Base-by-base conservation (phyloP, 805 yeast genomes). In the Yarrowia keelungensis region DNA sequence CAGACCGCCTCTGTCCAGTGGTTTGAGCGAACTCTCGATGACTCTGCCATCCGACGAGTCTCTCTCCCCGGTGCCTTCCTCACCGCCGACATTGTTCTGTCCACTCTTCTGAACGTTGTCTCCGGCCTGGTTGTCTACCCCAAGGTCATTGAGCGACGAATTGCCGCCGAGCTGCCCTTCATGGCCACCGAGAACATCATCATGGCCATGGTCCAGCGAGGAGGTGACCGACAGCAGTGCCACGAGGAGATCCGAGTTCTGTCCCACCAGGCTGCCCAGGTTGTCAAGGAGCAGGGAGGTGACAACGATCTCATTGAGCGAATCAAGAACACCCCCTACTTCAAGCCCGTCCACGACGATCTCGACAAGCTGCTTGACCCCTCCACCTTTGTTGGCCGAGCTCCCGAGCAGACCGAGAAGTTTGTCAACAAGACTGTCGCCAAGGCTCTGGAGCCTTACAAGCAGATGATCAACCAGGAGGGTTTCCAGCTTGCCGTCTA, bases 151-250 rank as follows among this genome's bases (percentile, higher is more conserved):
- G 97, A 90, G 83, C 89, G 98, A 83, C 90, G 98, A 82, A 95
- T 95, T 81, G 87, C 77, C 78, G 85, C 97, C 66, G 99, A 95
- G 81, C 85, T 95, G 77, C 99, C 99, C 74, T 95, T 95, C 85
- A 95, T 95, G 99, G 99, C 99, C 73, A 95, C 99, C 69, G 99
- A 95, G 83, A 95, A 95, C 82, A 86, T 95, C 79, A 95, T 95
- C 80, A 95, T 95, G 99, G 99, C 99, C 67, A 95, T 95, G 98
- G 99, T 95, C 69, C 97, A 92, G 81, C 89, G 89, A 79, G 98
- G 98, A 75, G 98, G 91, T 41, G 92, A 97, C 41, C 90, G 99
- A 86, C 99, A 95, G 84, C 97, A 94, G 69, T 94, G 97, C 77
- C 99, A 95, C 81, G 99, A 95, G 83, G 90, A 90, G 81, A 93